phyloP scores from a whole-genome alignment of 2,329 filamentous ascomycete genomes.

The Byssoonygena ceratinophila region DNA sequence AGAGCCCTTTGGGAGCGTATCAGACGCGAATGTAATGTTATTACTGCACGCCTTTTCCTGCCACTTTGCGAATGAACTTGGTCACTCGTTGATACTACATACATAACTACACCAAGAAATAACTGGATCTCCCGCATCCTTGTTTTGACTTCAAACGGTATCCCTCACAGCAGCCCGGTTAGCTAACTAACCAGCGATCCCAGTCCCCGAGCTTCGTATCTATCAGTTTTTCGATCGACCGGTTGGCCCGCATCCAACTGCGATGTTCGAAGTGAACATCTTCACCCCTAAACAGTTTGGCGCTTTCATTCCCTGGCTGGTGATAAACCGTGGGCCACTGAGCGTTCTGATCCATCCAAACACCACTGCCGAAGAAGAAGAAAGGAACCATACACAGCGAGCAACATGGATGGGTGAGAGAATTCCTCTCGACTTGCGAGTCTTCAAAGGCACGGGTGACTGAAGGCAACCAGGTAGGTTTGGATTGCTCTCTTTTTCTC shows the following conservation, averaged over 20 bases:
- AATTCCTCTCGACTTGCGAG: conserved; percentile 34
- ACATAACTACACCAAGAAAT: background rate
- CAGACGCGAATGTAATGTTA: conserved; percentile 58
- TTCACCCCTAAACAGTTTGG: conserved; percentile 81
- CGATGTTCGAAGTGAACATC: conserved; percentile 88
- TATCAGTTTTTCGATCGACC: conserved; percentile 68
- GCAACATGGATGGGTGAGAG: conserved; percentile 39
- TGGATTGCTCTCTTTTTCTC: background rate
- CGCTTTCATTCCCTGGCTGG: conserved; percentile 75
- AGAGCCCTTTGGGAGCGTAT: conserved; percentile 66
- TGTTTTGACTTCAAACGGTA: background rate
- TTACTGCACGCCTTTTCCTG: background rate
- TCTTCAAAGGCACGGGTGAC: conserved; percentile 25
- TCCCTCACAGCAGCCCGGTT: background rate
- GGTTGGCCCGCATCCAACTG: conserved; percentile 60
- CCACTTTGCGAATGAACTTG: background rate
- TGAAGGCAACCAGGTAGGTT: conserved; percentile 17
- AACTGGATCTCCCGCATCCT: background rate
- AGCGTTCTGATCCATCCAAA: conserved; percentile 77
- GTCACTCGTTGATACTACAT: background rate
- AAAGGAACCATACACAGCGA: conserved; percentile 39
- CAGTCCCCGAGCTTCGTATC: conserved; percentile 74
- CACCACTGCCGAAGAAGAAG: conserved; percentile 46
- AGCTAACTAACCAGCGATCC: background rate
- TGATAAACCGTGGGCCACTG: conserved; percentile 68